Evolutionary conservation across 2,329 filamentous ascomycete species (phyloP), one percentile per base, ranked within the genome.

Genomic region (Orbilia javanica): DNA sequence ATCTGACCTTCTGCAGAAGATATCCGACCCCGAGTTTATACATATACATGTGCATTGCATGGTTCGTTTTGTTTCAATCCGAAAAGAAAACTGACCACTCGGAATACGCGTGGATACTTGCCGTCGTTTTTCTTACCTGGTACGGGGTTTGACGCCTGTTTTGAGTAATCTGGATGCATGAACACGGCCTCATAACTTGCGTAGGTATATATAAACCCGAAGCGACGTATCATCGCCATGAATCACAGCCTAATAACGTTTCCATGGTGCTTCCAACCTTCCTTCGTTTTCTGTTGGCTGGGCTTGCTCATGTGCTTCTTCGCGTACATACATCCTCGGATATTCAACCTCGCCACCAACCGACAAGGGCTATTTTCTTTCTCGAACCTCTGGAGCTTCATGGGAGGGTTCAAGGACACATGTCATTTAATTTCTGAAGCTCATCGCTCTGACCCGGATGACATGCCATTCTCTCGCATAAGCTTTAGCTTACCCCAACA

Each of bases 141-240:
- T 57, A 36, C 29, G 52, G 52, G 55, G 55, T 60, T 27, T 42
- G 20, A 60, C 36, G 55, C 31, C 55, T 60, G 20, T 64, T 48
- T 65, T 73, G 69, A 73, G 69, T 73, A 73, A 73, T 73, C 69
- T 50, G 50, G 55, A 66, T 66, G 25, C 57, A 72, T 46, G 39
- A 72, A 60, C 55, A 60, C 55, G 55, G 53, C 55, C 55, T 60
- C 55, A 42, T 42, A 60, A 42, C 20, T 60, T 60, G 55, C 55
- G 55, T 60, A 25, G 20, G 13, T 60, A 25, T 42, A 36, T 57
- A 57, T 57, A 57, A 57, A 57, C 27, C 55, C 55, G 55, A 60
- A 60, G 18, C 55, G n/a, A 42, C 34, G 31, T 25, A 60, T 22
- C 55, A 60, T 60, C 52, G 27, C 27, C 55, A 60, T 60, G 55